Evolutionary conservation across 1,284 basidiomycete genomes (phyloP), one percentile per base, ranked within the genome.

Genomic region (Ustilago xerochloae): DNA sequence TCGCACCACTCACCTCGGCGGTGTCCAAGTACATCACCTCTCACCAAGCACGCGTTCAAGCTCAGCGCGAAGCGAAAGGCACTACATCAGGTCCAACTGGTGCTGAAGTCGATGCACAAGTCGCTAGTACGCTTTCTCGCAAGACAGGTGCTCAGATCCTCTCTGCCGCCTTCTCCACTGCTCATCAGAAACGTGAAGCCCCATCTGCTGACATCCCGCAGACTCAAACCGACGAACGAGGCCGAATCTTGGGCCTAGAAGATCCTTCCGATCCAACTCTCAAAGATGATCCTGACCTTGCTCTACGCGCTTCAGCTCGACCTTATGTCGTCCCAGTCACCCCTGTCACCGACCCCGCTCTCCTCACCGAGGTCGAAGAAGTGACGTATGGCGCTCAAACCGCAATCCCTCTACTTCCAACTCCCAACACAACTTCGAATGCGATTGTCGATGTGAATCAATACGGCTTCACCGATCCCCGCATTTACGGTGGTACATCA

Each of bases 401-500:
- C 0, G 65, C 55, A 1, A 61, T 75, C 18, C 66, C 66, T 0
- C 36, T 53, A n/a, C 55, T 75, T 12, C 36, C 58, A 0, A 12
- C 48, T 1, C 65, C 71, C 1, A 1, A 43, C 10, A n/a, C 10
- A 12, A 26, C 48, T 5, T 53, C 49, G 8, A 46, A 43, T 4
- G 9, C 8, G 0, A 15, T 53, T 1, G 41, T 74, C 5, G 35
- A 62, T n/a, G 47, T 33, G n/a, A 63, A 64, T 54, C 63, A 64
- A n/a, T 61, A 68, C 41, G 65, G 73, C 30, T 79, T 73, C 49
- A 58, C 71, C 33, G 77, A 80, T 47, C 77, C 78, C 10, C 63
- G 71, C 16, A 10, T 56, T 13, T 80, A 79, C 56, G 57, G 63
- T n/a, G 78, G 78, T 8, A 77, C 61, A 0, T 67, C 53, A 3